phyloP scores from a whole-genome alignment of 2,329 filamentous ascomycete species.

The Rhinocladiella mackenziei region DNA sequence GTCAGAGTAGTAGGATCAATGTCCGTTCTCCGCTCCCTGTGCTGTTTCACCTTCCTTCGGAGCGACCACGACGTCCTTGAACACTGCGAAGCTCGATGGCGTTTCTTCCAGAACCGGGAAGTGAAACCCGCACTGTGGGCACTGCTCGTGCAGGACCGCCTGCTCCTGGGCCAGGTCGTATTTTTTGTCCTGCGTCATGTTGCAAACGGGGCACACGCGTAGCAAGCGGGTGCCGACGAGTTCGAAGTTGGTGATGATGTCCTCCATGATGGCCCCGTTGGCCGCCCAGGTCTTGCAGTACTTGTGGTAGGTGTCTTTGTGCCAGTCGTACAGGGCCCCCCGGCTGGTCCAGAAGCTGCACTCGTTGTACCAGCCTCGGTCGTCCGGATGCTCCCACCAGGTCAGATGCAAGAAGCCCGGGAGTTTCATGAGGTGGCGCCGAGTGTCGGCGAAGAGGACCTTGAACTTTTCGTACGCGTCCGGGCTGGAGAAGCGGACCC shows the following conservation, averaged over 20 bases:
- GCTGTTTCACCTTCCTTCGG: not conserved
- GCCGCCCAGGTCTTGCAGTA: constrained; percentile 22
- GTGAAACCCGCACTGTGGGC: constrained; percentile 18
- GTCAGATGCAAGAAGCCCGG: constrained; percentile 21
- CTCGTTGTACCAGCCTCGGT: constrained; percentile 22
- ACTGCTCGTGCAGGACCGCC: constrained; percentile 17
- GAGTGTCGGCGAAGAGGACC: constrained; percentile 20
- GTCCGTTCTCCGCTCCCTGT: too few species aligned
- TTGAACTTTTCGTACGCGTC: constrained; percentile 23
- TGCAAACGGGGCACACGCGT: constrained; percentile 18
- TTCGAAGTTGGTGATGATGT: constrained; percentile 23
- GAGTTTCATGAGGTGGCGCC: constrained; percentile 16
- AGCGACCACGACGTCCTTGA: constrained; percentile 14
- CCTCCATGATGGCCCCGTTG: constrained; percentile 21
- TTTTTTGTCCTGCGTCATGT: constrained; percentile 17
- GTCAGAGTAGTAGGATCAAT: too few species aligned
- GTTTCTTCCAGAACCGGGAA: constrained; percentile 18
- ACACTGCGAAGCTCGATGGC: constrained; percentile 21
- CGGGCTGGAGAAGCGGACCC: constrained; percentile 22
- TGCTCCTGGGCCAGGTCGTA: constrained; percentile 21
- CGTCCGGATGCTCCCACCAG: constrained; percentile 23
- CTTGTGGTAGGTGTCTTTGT: constrained; percentile 20
- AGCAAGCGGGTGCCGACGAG: constrained; percentile 20
- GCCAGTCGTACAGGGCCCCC: constrained; percentile 21
- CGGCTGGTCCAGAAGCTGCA: constrained; percentile 23